These are phyloP conservation scores for Suillus weaverae DNA, from an alignment of 768 basidiomycete species.

Conservation along the genomic window DNA sequence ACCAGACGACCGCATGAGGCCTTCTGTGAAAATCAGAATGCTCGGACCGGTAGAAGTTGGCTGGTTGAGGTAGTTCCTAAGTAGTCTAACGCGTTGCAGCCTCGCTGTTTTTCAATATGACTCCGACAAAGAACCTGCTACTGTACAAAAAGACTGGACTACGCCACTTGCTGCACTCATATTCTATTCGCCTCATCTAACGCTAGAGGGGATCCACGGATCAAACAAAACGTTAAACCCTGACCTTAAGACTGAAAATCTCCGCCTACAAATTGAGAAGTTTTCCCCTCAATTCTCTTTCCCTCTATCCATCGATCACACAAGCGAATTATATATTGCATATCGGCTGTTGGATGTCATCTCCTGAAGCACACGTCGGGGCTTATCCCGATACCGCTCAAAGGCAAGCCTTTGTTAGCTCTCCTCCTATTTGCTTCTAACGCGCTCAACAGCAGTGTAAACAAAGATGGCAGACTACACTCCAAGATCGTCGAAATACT, in stretches of 20 bases:
- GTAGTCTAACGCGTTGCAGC: slow-evolving; percentile 5
- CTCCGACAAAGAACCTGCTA: background rate
- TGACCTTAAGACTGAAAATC: background rate
- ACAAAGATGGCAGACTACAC: slow-evolving; percentile 17
- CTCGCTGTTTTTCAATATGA: background rate
- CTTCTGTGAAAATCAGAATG: too few species aligned
- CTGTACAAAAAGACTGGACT: background rate
- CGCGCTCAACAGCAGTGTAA: background rate
- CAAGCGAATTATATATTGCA: background rate
- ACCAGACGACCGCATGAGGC: too few species aligned
- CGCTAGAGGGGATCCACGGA: background rate
- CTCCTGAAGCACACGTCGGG: background rate
- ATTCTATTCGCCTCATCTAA: background rate
- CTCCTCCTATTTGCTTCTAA: background rate
- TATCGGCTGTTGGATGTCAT: background rate
- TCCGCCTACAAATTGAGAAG: background rate
- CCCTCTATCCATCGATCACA: background rate
- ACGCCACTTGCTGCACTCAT: background rate
- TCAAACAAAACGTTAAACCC: background rate
- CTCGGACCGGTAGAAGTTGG: background rate
- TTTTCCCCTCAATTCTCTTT: background rate
- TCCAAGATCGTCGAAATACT: slow-evolving; percentile 45
- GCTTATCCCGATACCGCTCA: background rate
- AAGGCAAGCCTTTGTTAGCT: background rate
- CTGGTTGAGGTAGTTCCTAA: background rate